These are phyloP conservation scores for Trichomonascus vanleenenianus DNA, from an alignment of 805 yeast genomes.

Conservation along the genomic window DNA sequence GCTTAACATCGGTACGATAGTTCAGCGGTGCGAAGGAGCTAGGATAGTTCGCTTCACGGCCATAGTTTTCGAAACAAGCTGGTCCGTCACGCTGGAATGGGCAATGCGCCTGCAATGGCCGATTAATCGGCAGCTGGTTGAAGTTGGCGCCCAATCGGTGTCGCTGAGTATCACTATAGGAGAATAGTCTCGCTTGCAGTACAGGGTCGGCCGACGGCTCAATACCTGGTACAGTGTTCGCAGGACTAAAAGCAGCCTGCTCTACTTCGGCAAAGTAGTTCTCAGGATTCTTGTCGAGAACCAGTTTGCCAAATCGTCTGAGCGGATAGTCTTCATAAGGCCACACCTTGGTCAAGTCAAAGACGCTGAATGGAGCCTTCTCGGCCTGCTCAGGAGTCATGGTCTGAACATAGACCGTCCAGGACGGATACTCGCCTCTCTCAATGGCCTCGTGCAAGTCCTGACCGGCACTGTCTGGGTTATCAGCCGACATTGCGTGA, in stretches of 20 bases:
- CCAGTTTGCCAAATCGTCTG: constrained; percentile 46
- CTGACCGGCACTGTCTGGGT: constrained; percentile 44
- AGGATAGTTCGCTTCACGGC: constrained; percentile 44
- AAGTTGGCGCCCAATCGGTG: constrained; percentile 67
- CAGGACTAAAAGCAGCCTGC: constrained; percentile 61
- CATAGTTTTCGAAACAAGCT: constrained; percentile 41
- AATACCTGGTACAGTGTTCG: constrained; percentile 66
- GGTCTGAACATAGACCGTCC: constrained; percentile 49
- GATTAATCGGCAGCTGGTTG: constrained; percentile 60
- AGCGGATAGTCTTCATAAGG: constrained; percentile 49
- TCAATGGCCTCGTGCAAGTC: constrained; percentile 41
- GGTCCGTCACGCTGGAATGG: constrained; percentile 59
- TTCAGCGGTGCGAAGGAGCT: constrained; percentile 31
- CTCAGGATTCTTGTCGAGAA: constrained; percentile 46
- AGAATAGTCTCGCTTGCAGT: constrained; percentile 65
- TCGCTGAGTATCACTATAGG: constrained; percentile 71
- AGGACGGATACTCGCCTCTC: constrained; percentile 41
- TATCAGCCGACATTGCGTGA: constrained; percentile 36
- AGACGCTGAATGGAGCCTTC: constrained; percentile 39
- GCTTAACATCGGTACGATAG: constrained; percentile 25
- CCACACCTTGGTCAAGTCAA: constrained; percentile 52
- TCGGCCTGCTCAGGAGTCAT: constrained; percentile 55
- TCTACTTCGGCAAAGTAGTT: constrained; percentile 47
- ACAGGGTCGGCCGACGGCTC: constrained; percentile 75
- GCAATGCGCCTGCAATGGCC: constrained; percentile 40